Evolutionary conservation across 192 early-diverging fungal species (phyloP).

Genomic region (Coemansia sp.): DNA sequence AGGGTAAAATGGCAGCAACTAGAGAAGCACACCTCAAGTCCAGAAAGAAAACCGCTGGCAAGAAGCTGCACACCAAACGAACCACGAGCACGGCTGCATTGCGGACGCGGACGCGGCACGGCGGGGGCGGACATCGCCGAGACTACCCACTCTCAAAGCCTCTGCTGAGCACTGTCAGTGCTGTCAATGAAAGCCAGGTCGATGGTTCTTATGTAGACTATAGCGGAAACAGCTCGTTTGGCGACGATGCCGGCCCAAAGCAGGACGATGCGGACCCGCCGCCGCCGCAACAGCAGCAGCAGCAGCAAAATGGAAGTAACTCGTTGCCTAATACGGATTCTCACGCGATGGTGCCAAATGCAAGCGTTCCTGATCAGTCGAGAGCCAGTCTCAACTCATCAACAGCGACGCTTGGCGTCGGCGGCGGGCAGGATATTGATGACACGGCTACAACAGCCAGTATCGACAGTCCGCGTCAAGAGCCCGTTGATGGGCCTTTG

Average conservation of each 20-base stretch:
- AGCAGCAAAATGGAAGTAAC: neutral
- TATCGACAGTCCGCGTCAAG: conserved; percentile 34
- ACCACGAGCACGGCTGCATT: conserved; percentile 37
- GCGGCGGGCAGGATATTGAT: conserved; percentile 27
- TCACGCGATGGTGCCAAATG: neutral
- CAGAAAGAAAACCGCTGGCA: conserved; percentile 21
- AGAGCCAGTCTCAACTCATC: conserved; percentile 39
- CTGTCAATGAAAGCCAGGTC: conserved; percentile 6
- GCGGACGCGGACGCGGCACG: conserved; percentile 30
- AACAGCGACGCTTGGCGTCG: conserved; percentile 41
- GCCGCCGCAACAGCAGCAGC: too few species aligned
- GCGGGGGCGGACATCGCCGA: conserved; percentile 15
- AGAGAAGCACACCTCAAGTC: conserved; percentile 16
- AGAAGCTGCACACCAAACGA: conserved; percentile 37
- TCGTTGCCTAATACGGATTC: neutral
- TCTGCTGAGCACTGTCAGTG: neutral
- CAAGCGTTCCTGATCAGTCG: conserved; percentile 3
- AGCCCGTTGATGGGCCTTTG: neutral
- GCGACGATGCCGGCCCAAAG: conserved; percentile 1
- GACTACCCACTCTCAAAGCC: conserved; percentile 10
- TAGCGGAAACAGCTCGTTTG: conserved; percentile 29
- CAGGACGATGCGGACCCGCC: neutral
- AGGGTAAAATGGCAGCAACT: conserved; percentile 14
- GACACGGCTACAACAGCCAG: conserved; percentile 47
- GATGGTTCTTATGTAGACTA: conserved; percentile 52